Percentiles rank a stretch among this genome's conserved stretches.
These are phyloP conservation scores for Epichloe typhina DNA, from an alignment of 2,329 filamentous ascomycete genomes.

Conservation along the genomic window DNA sequence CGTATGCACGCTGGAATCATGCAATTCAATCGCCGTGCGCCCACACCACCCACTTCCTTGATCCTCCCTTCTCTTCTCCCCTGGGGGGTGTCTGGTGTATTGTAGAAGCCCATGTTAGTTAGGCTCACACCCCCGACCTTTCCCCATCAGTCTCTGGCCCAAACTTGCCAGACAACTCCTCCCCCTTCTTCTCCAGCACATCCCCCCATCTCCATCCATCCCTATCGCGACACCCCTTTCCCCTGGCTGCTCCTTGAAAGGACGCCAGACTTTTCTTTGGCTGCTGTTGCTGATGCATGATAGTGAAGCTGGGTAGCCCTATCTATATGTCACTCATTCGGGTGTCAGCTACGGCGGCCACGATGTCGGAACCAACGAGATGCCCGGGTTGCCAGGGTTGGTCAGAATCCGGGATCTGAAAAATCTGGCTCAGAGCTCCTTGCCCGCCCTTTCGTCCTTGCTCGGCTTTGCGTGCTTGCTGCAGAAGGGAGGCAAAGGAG, in stretches of 20 bases:
- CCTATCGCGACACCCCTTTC: background rate
- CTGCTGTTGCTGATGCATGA: conserved; percentile 3
- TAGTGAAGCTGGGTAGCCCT: conserved; percentile 5
- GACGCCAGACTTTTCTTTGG: background rate
- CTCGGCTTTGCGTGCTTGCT: background rate
- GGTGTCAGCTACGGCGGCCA: background rate
- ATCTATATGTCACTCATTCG: conserved; percentile 6
- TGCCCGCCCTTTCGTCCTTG: background rate
- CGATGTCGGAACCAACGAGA: conserved; percentile 2
- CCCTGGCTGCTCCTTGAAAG: background rate
- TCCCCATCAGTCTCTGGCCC: background rate
- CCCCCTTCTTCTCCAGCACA: background rate
- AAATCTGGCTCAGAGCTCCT: background rate
- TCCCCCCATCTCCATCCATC: background rate
- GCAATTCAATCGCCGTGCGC: background rate
- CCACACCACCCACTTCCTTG: background rate
- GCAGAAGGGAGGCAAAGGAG: background rate
- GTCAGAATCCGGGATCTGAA: background rate
- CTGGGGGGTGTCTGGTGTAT: too few relatives aligned
- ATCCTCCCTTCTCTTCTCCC: background rate
- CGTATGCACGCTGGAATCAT: too few relatives aligned
- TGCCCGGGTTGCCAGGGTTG: background rate
- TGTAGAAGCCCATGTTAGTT: too few relatives aligned
- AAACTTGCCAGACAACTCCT: background rate
- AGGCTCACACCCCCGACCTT: too few relatives aligned